A percentile compares a stretch with the other conserved stretches of the same genome.
Evolutionary conservation across 306 rosid genomes (phyloP).

Genomic region (Amphicarpaea edgeworthii): DNA sequence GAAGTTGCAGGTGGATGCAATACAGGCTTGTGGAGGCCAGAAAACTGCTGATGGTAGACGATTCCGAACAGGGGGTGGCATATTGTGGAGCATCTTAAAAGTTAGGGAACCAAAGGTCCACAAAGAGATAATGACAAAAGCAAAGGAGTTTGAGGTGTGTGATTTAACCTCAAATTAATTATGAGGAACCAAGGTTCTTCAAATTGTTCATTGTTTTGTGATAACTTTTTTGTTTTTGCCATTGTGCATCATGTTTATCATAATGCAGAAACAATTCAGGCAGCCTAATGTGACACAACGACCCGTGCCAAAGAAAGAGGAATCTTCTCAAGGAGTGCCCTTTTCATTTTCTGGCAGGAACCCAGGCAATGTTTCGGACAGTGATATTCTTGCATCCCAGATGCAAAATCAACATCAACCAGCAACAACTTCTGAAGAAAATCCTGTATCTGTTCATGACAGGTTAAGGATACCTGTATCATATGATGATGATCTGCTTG

Average conservation of each 20-base stretch:
- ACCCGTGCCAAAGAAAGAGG: conserved; percentile 48
- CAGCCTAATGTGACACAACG: conserved; percentile 56
- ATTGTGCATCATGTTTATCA: background rate
- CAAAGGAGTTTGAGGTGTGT: conserved; percentile 87
- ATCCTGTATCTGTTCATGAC: conserved; percentile 61
- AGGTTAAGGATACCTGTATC: conserved; percentile 81
- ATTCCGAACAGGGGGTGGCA: conserved; percentile 80
- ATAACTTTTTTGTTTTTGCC: conserved; percentile 4
- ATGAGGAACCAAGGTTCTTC: conserved; percentile 6
- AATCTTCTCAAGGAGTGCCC: conserved; percentile 40
- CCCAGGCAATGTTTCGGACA: conserved; percentile 30
- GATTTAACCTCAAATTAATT: conserved; percentile 16
- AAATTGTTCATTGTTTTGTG: conserved; percentile 1
- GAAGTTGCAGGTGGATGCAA: conserved; percentile 69
- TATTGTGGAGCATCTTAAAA: conserved; percentile 87
- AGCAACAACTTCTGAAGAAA: conserved; percentile 56
- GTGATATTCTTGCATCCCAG: conserved; percentile 24
- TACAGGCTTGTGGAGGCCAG: conserved; percentile 88
- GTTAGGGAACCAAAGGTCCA: conserved; percentile 67
- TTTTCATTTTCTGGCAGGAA: conserved; percentile 35
- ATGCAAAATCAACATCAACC: conserved; percentile 51
- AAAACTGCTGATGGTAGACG: conserved; percentile 83
- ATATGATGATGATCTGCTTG: conserved; percentile 79
- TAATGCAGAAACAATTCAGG: conserved; percentile 79
- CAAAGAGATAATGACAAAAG: conserved; percentile 88